A percentile compares a stretch with the other conserved stretches of the same genome.
These are phyloP conservation scores for Raphanus raphanistrum DNA, from an alignment of 345 rosid genomes.

Conservation along the genomic window DNA sequence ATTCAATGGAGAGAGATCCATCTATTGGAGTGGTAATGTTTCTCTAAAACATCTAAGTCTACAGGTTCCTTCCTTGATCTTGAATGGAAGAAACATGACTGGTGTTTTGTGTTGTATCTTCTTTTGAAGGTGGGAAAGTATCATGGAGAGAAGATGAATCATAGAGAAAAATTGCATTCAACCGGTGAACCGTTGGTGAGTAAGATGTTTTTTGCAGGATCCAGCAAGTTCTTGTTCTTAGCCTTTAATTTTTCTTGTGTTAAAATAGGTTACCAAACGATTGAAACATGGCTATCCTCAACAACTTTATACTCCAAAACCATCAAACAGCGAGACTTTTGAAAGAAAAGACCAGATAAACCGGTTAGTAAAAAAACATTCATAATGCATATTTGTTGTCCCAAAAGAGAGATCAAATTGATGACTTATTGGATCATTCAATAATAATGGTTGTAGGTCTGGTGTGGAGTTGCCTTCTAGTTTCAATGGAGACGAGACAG, in stretches of 20 bases:
- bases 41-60: background rate
- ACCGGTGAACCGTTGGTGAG: slow-evolving; percentile 52
- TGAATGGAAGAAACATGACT: slow-evolving; percentile 5
- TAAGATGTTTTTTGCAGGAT: slow-evolving; percentile 15
- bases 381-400: slow-evolving; percentile 21
- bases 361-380: slow-evolving; percentile 48
- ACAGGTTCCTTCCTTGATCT: background rate
- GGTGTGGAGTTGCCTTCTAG: slow-evolving; percentile 52
- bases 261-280: slow-evolving; percentile 51
- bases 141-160: slow-evolving; percentile 45
- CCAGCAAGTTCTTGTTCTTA: slow-evolving; percentile 24
- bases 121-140: slow-evolving; percentile 46
- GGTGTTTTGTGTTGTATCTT: slow-evolving; percentile 1
- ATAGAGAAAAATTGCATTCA: slow-evolving; percentile 37
- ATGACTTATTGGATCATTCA: slow-evolving; percentile 9
- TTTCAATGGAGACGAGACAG: slow-evolving; percentile 73
- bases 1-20: slow-evolving; percentile 46
- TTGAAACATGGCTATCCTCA: slow-evolving; percentile 42
- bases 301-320: slow-evolving; percentile 44
- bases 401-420: background rate
- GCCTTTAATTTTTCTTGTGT: background rate
- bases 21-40: slow-evolving; percentile 48
- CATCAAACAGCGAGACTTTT: slow-evolving; percentile 42
- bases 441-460: slow-evolving; percentile 40
- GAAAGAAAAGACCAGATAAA: slow-evolving; percentile 41